Conservation (phyloP, 176 grass and related monocot genomes). For the Pontederia crassipes region DNA sequence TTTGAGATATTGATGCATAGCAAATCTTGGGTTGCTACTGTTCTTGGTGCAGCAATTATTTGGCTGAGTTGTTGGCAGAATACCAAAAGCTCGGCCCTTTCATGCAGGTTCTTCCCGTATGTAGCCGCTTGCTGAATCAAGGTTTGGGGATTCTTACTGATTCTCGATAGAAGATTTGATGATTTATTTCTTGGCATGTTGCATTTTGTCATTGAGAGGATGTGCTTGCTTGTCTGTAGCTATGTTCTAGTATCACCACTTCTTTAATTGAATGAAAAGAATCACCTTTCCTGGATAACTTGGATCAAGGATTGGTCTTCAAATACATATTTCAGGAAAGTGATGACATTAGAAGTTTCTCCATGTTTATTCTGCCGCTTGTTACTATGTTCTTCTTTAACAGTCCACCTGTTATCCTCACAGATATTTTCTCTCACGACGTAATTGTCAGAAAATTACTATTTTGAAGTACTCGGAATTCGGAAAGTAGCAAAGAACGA, state of each 20-base stretch:
- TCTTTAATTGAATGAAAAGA: not conserved
- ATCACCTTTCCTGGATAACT: not conserved
- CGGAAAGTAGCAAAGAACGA: too few species aligned
- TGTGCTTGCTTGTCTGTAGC: not conserved
- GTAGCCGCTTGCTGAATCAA: constrained; percentile 81
- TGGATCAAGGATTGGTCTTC: not conserved
- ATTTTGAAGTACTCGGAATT: too few species aligned
- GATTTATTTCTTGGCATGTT: not conserved
- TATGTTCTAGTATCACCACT: not conserved
- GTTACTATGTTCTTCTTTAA: not conserved
- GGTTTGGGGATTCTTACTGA: constrained; percentile 21
- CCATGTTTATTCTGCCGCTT: not conserved
- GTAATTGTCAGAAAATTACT: not conserved
- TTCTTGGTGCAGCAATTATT: constrained; percentile 52
- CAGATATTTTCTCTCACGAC: not conserved
- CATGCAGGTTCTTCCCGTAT: constrained; percentile 95
- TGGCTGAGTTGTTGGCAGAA: constrained; percentile 83
- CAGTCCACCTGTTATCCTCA: not conserved
- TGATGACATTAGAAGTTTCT: not conserved
- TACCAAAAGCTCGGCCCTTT: constrained; percentile 95
- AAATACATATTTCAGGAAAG: not conserved
- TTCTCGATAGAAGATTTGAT: not conserved
- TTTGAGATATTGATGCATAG: constrained; percentile 29
- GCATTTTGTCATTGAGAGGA: not conserved
- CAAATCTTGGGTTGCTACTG: constrained; percentile 26